Evolutionary conservation across 139 green algal species (phyloP), one percentile per base, ranked within the genome.

Genomic region (Pseudopediastrum boryanum): DNA sequence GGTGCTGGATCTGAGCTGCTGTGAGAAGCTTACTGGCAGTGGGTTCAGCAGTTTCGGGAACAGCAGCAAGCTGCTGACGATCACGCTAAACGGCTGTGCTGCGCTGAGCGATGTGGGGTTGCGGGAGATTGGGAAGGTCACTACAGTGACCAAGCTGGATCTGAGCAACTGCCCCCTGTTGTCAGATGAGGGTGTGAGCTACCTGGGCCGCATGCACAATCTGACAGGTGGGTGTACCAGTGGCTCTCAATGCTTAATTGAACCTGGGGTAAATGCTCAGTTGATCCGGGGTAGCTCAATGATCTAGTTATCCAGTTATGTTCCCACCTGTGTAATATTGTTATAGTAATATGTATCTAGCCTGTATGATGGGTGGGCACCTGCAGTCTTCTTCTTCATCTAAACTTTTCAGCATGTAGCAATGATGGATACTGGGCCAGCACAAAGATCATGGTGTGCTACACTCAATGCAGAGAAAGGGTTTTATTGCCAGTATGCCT

Each of bases 21-120:
- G 63, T 21, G 66, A 82, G 63, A 23, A 50, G 13, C 54, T 75
- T 29, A 82, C 75, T 16, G 71, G 71, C 25, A 68, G 71, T 29
- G 71, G 71, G 10, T 70, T 78, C 9, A 39, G 38, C 38, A 44
- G 54, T 5, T 78, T 78, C n/a, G 25, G 21, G 3, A 19, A 56
- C 39, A 36, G 71, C 71, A n/a, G 46, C 38, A 16, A 61, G 43
- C 65, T 91, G 73, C 56, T 61, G 31, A 83, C 73, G 33, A 68
- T 92, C 46, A 64, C 58, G 64, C 74, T 90, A 13, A 78, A 71
- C 36, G 54, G 54, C 58, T 85, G 77, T 58, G 51, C 25, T 8
- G 76, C 43, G 0, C 42, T 90, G 52, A 83, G 68, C 16, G 85
- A 92, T 62, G 39, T 8, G 10, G 85, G 87, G 7, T 44, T 91